Evolutionary conservation across 768 basidiomycete species (phyloP).

Genomic region (Pisolithus albus): DNA sequence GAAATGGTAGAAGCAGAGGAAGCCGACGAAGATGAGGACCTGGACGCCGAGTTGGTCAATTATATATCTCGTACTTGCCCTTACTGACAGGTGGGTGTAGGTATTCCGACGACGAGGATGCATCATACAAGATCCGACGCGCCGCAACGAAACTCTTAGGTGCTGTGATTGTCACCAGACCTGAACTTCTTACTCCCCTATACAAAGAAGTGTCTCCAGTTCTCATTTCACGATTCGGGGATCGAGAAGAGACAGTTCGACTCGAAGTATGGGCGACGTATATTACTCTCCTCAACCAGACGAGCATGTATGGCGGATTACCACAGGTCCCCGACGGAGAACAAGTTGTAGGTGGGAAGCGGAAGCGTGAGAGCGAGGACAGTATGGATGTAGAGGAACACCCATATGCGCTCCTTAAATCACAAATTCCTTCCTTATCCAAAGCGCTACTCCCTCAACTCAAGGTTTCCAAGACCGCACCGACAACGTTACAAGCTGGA

Average conservation of each 20-base stretch:
- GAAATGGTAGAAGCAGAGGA: constrained; percentile 51
- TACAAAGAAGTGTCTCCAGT: constrained; percentile 84
- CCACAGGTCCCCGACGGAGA: constrained; percentile 46
- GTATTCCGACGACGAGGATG: constrained; percentile 97
- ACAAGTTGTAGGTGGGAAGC: constrained; percentile 49
- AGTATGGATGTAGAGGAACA: constrained; percentile 71
- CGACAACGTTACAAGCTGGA: constrained; percentile 77
- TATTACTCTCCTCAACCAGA: constrained; percentile 74
- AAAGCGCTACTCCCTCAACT: constrained; percentile 84
- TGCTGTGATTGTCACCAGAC: constrained; percentile 82
- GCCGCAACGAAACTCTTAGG: constrained; percentile 86
- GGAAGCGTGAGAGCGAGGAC: constrained; percentile 71
- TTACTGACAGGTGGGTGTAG: constrained; percentile 31
- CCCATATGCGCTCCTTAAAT: constrained; percentile 61
- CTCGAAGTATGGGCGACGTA: constrained; percentile 91
- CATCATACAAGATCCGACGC: constrained; percentile 94
- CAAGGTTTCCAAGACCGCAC: constrained; percentile 69
- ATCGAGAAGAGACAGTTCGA: constrained; percentile 92
- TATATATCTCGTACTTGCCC: neutral
- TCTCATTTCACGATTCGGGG: constrained; percentile 85
- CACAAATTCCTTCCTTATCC: constrained; percentile 71
- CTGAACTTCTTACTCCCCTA: constrained; percentile 72
- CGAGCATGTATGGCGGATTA: constrained; percentile 66
- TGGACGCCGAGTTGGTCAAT: constrained; percentile 64
- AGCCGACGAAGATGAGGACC: constrained; percentile 75